These are phyloP conservation scores for Lanmaoa rubissima DNA, from an alignment of 768 basidiomycete species.

Conservation along the genomic window DNA sequence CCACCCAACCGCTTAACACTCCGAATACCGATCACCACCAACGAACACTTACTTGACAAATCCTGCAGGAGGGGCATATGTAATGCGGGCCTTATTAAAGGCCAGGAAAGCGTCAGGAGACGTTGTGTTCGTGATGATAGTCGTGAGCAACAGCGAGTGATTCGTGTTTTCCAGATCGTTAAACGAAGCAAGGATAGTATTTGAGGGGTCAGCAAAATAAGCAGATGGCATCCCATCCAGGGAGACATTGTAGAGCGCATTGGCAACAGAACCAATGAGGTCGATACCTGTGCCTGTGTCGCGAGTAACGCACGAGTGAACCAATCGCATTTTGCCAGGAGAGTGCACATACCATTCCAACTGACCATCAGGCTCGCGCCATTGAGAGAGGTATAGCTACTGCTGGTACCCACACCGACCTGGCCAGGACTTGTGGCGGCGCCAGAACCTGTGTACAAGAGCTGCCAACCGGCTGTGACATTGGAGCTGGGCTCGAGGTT, in stretches of 20 bases:
- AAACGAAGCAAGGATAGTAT: conserved; percentile 50
- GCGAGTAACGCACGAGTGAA: conserved; percentile 3
- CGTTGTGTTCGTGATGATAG: conserved; percentile 36
- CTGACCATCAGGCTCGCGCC: conserved; percentile 53
- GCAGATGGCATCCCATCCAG: conserved; percentile 47
- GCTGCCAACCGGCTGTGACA: conserved; percentile 63
- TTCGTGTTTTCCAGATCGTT: conserved; percentile 43
- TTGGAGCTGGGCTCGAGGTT: conserved; percentile 53
- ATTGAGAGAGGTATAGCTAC: conserved; percentile 60
- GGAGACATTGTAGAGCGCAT: conserved; percentile 45
- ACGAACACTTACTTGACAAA: conserved; percentile 34
- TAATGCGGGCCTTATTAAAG: conserved; percentile 59
- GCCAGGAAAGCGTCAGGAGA: conserved; percentile 41
- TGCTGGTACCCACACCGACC: conserved; percentile 53
- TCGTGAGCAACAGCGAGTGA: conserved; percentile 58
- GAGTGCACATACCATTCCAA: conserved; percentile 57
- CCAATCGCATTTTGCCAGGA: not conserved
- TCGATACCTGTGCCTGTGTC: conserved; percentile 61
- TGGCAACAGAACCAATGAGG: conserved; percentile 50
- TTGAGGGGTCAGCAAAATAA: conserved; percentile 23
- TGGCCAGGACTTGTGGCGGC: conserved; percentile 42
- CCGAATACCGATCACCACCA: conserved; percentile 4
- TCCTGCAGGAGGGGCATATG: conserved; percentile 34
- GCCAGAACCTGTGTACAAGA: conserved; percentile 53
- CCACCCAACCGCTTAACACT: not conserved